Percentiles rank a stretch among this genome's conserved stretches.
Conservation (phyloP, 225 moss, liverwort and hornwort species). For the Pseudoscleropodium purum region DNA sequence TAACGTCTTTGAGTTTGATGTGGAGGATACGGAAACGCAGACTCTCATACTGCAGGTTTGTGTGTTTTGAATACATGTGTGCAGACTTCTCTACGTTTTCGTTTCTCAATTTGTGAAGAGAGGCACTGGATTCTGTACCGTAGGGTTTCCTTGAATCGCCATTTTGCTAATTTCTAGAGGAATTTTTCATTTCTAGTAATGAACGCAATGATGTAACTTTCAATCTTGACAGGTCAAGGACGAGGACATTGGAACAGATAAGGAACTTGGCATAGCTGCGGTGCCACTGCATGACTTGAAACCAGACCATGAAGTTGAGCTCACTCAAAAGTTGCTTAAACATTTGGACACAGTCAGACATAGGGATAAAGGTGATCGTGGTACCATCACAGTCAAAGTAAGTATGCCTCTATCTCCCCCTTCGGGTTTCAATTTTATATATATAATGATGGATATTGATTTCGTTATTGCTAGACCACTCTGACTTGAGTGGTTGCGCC, state of each 20-base stretch:
- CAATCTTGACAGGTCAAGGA: constrained; percentile 57
- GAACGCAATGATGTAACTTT: neutral
- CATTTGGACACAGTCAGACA: constrained; percentile 52
- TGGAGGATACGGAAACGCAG: constrained; percentile 96
- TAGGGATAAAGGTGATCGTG: constrained; percentile 86
- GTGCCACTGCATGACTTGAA: constrained; percentile 44
- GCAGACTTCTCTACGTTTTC: neutral
- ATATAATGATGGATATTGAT: neutral
- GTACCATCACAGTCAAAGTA: constrained; percentile 62
- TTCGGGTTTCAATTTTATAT: neutral
- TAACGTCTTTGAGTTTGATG: constrained; percentile 45
- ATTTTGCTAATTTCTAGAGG: neutral
- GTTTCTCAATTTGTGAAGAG: neutral
- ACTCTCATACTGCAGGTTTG: constrained; percentile 58
- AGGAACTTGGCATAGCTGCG: constrained; percentile 51
- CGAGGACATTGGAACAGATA: constrained; percentile 70
- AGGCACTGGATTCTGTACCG: neutral
- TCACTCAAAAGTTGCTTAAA: constrained; percentile 34
- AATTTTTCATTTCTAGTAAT: neutral
- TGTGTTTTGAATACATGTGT: neutral
- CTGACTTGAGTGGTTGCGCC: neutral
- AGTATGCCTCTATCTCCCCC: neutral
- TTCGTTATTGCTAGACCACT: neutral
- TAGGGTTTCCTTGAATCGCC: neutral
- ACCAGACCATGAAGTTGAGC: constrained; percentile 32